These are phyloP conservation scores for Trichothecium sympodiale DNA, from an alignment of 2,329 filamentous ascomycete genomes.

Conservation along the genomic window DNA sequence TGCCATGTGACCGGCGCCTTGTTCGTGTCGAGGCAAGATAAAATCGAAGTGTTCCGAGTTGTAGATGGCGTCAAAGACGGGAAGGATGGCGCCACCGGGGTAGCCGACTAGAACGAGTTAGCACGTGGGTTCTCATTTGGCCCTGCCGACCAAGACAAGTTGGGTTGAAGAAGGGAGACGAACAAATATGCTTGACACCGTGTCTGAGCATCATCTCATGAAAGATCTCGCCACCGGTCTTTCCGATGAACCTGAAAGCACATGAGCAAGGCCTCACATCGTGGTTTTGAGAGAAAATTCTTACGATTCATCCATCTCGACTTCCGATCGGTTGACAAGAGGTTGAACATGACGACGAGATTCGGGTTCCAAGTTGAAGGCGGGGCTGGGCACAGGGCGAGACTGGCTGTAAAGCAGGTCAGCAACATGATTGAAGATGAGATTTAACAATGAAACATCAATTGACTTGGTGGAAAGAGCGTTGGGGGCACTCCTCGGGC, in stretches of 20 bases:
- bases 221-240: conserved; percentile 92
- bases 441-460: too few relatives aligned
- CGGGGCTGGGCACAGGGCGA: conserved; percentile 58
- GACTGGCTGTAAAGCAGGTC: too few relatives aligned
- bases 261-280: conserved; percentile 7
- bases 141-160: not conserved
- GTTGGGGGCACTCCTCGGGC: too few relatives aligned
- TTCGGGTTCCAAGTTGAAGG: conserved; percentile 40
- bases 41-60: conserved; percentile 97
- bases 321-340: conserved; percentile 46
- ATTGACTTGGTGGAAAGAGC: too few relatives aligned
- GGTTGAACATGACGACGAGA: conserved; percentile 55
- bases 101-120: conserved; percentile 54
- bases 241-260: conserved; percentile 67
- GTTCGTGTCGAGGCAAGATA: conserved; percentile 88
- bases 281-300: conserved; percentile 18
- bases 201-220: conserved; percentile 98
- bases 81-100: conserved; percentile 89
- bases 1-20: conserved; percentile 97
- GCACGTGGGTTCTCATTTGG: too few relatives aligned
- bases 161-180: conserved; percentile 28
- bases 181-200: conserved; percentile 88
- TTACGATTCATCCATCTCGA: conserved; percentile 73
- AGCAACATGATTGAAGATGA: too few relatives aligned
- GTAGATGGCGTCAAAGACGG: conserved; percentile 97